Evolutionary conservation across 805 yeast species (phyloP).

Genomic region (Starmerella gropengiesseri): DNA sequence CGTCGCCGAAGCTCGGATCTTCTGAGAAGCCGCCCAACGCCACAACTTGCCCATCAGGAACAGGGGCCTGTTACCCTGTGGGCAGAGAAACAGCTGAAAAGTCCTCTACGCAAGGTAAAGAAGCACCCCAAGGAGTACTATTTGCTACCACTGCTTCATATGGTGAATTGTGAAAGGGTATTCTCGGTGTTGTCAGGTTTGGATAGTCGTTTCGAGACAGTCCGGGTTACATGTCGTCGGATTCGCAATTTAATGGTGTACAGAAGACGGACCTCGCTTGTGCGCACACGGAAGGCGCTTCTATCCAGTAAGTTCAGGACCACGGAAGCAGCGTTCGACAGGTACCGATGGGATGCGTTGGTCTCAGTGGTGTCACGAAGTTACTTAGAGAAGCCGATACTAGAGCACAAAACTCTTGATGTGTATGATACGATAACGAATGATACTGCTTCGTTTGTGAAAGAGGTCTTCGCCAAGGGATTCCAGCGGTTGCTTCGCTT

Average conservation of each 20-base stretch:
- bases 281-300: neutral
- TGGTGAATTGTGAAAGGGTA: conserved; percentile 14
- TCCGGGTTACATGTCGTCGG: neutral
- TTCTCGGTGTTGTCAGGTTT: conserved; percentile 10
- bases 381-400: conserved; percentile 17
- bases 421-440: conserved; percentile 11
- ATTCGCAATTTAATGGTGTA: conserved; percentile 1
- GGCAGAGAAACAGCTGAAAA: conserved; percentile 2
- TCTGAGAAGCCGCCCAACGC: neutral
- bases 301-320: conserved; percentile 12
- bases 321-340: neutral
- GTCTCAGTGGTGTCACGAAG: conserved; percentile 14
- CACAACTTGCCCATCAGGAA: neutral
- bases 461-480: conserved; percentile 9
- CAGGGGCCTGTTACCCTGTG: conserved; percentile 4
- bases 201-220: conserved; percentile 2
- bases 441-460: conserved; percentile 17
- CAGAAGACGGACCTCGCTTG: conserved; percentile 1
- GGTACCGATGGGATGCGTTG: conserved; percentile 20
- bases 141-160: conserved; percentile 11
- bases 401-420: conserved; percentile 15
- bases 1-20: neutral
- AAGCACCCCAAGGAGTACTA: conserved; percentile 7
- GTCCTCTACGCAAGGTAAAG: neutral
- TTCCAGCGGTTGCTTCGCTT: conserved; percentile 10